Evolutionary conservation across 2,329 filamentous ascomycete genomes (phyloP).

Genomic region (Sporothrix phasma): DNA sequence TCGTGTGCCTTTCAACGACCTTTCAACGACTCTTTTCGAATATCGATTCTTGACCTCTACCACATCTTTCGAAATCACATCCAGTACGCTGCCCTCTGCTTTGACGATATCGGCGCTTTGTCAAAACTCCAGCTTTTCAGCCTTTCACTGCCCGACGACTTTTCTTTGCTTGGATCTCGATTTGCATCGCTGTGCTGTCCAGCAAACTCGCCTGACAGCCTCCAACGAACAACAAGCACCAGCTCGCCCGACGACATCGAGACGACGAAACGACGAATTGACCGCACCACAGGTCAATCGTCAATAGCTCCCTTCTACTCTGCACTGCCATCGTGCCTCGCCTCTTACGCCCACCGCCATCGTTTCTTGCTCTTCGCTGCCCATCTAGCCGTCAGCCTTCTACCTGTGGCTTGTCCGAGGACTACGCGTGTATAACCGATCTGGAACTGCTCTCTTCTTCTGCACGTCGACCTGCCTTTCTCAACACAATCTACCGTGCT

Average conservation of each 20-base stretch:
- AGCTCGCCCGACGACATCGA: background rate
- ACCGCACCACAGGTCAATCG: background rate
- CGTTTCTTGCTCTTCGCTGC: background rate
- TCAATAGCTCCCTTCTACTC: background rate
- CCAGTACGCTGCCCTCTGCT: too few relatives aligned
- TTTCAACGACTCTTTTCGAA: too few relatives aligned
- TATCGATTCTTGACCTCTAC: background rate
- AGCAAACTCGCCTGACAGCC: background rate
- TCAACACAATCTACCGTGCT: conserved; percentile 16
- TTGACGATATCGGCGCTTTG: too few relatives aligned
- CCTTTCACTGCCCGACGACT: background rate
- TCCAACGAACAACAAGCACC: background rate
- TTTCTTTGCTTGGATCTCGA: background rate
- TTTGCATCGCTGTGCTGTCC: background rate
- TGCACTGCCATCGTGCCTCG: background rate
- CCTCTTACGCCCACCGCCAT: too few relatives aligned
- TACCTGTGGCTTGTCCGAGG: background rate
- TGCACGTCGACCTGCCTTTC: conserved; percentile 15
- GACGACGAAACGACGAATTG: background rate
- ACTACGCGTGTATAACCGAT: background rate
- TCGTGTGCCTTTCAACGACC: background rate
- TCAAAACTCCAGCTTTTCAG: background rate
- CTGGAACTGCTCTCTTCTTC: background rate
- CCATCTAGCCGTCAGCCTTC: conserved; percentile 3
- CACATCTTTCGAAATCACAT: background rate